Percentiles rank a stretch among this genome's conserved stretches.
These are phyloP conservation scores for Coriolopsis trogii DNA, from an alignment of 1,284 basidiomycete genomes.

Conservation along the genomic window DNA sequence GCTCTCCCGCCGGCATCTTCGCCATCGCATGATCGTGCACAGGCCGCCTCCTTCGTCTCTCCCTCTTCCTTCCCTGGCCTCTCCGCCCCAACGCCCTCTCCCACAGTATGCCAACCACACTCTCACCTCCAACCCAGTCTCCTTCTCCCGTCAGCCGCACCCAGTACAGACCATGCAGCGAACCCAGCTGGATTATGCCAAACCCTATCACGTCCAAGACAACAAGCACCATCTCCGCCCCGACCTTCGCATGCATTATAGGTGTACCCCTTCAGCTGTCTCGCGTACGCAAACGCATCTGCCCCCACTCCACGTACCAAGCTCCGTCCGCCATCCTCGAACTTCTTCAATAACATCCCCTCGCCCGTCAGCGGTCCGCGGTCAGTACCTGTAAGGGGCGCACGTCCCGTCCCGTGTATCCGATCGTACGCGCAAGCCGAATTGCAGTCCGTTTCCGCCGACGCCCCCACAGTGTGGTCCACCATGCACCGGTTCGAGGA, in stretches of 20 bases:
- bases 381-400: slow-evolving; percentile 11
- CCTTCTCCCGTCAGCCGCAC: background rate
- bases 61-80: background rate
- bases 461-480: background rate
- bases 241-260: too few relatives aligned
- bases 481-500: background rate
- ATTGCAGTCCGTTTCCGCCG: background rate
- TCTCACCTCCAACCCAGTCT: background rate
- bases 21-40: background rate
- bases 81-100: too few relatives aligned
- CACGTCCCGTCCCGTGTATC: background rate
- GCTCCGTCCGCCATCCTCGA: background rate
- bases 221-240: too few relatives aligned
- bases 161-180: background rate
- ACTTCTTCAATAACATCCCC: too few relatives aligned
- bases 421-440: slow-evolving; percentile 4
- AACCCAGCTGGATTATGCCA: background rate
- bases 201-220: too few relatives aligned
- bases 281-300: too few relatives aligned
- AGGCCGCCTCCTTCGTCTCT: background rate
- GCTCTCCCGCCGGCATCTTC: background rate
- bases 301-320: background rate
- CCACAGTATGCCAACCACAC: background rate
- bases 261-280: too few relatives aligned
- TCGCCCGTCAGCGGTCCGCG: background rate